phyloP scores from a whole-genome alignment of 2,329 filamentous ascomycete species.

The Aureobasidium sp. region DNA sequence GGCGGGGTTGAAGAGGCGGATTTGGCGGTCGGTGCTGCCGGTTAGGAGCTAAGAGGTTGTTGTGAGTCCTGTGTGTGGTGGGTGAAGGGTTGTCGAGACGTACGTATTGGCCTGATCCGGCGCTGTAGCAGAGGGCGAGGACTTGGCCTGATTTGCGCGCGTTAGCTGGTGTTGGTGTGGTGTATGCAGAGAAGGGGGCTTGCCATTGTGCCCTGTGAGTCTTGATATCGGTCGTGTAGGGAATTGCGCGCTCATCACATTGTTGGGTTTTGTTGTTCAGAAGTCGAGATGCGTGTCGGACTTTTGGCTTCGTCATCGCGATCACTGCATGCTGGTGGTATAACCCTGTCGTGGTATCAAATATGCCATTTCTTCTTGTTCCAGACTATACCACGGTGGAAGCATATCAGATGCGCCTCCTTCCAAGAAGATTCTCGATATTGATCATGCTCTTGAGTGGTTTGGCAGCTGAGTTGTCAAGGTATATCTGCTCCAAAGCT shows the following conservation, averaged over 20 bases:
- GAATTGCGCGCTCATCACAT: conserved; percentile 33
- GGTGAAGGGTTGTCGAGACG: conserved; percentile 3
- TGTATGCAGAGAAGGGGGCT: background rate
- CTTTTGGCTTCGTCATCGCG: background rate
- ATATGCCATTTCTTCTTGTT: background rate
- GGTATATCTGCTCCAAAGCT: background rate
- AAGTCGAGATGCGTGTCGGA: background rate
- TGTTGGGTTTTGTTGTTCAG: background rate
- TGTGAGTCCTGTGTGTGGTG: background rate
- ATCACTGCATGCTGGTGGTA: background rate
- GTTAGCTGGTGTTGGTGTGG: background rate
- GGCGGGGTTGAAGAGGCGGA: conserved; percentile 78
- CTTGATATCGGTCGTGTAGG: conserved; percentile 35
- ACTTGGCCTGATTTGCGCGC: conserved; percentile 33
- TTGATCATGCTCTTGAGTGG: background rate
- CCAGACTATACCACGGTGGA: background rate
- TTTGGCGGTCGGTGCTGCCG: conserved; percentile 74
- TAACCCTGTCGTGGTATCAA: background rate
- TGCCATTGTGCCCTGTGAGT: conserved; percentile 36
- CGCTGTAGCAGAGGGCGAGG: conserved; percentile 45
- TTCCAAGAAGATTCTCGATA: too few relatives aligned
- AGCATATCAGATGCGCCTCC: background rate
- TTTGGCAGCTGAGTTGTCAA: background rate
- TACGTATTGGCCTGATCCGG: conserved; percentile 42
- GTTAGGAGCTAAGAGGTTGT: conserved; percentile 53